Evolutionary conservation across 1,284 basidiomycete genomes (phyloP).

Genomic region (Laetiporus sulphureus): DNA sequence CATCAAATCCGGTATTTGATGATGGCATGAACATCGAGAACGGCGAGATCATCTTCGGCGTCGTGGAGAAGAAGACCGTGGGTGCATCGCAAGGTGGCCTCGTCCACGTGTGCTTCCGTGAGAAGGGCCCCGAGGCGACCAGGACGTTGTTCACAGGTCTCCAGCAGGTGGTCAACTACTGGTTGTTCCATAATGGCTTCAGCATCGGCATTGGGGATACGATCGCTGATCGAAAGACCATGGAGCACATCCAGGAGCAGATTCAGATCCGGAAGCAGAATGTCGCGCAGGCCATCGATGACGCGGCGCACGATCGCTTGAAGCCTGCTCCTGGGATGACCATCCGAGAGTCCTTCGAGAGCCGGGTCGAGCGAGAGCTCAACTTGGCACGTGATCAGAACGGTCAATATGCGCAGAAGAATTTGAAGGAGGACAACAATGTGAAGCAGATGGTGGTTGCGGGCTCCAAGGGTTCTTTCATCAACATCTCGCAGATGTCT

Average conservation of each 20-base stretch:
- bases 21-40: slow-evolving; percentile 97
- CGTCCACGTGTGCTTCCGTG: slow-evolving; percentile 95
- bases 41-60: slow-evolving; percentile 93
- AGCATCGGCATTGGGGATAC: slow-evolving; percentile 99
- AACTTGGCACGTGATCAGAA: slow-evolving; percentile 95
- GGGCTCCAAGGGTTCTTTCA: slow-evolving; percentile 97
- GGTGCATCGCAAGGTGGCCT: slow-evolving; percentile 93
- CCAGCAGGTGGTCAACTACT: slow-evolving; percentile 96
- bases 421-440: slow-evolving; percentile 97
- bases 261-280: slow-evolving; percentile 80
- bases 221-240: slow-evolving; percentile 87
- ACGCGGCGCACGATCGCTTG: slow-evolving; percentile 78
- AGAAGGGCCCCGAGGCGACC: slow-evolving; percentile 94
- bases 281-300: slow-evolving; percentile 67
- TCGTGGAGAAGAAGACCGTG: slow-evolving; percentile 97
- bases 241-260: slow-evolving; percentile 80
- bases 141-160: slow-evolving; percentile 89
- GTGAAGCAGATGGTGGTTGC: slow-evolving; percentile 99
- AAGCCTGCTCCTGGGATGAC: slow-evolving; percentile 97
- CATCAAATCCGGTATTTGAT: slow-evolving; percentile 80
- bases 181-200: slow-evolving; percentile 99
- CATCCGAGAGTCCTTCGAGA: slow-evolving; percentile 97
- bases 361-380: slow-evolving; percentile 84
- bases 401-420: slow-evolving; percentile 93
- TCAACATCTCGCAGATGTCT: slow-evolving; percentile 99